These are phyloP conservation scores for Kodamaea lidongshanica DNA, from an alignment of 805 yeast species.

Conservation along the genomic window DNA sequence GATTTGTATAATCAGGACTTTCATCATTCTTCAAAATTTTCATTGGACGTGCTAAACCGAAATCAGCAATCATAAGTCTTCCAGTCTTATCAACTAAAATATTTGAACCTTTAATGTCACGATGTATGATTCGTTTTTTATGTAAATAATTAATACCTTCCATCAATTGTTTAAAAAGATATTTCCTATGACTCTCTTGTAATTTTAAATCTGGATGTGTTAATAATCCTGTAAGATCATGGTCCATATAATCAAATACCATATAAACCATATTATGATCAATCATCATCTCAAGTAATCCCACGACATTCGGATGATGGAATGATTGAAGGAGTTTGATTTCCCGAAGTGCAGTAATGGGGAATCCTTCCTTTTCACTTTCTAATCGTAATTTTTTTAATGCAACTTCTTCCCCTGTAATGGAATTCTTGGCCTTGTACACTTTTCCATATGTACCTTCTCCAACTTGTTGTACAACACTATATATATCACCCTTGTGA, in stretches of 20 bases:
- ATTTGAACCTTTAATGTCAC: constrained; percentile 81
- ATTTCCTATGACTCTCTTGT: constrained; percentile 59
- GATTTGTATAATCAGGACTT: constrained; percentile 79
- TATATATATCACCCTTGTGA: constrained; percentile 43
- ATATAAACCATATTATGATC: constrained; percentile 69
- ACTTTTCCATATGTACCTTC: constrained; percentile 98
- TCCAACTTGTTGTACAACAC: constrained; percentile 85
- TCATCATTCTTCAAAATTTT: constrained; percentile 46
- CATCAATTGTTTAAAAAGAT: constrained; percentile 57
- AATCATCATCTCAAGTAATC: constrained; percentile 84
- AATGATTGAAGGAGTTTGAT: constrained; percentile 78
- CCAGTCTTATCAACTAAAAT: constrained; percentile 61
- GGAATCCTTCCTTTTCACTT: constrained; percentile 88
- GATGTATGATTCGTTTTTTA: constrained; percentile 59
- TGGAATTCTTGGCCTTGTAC: constrained; percentile 70
- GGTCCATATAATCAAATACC: constrained; percentile 91
- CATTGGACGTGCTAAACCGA: constrained; percentile 77
- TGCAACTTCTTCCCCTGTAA: constrained; percentile 74
- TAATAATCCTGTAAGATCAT: constrained; percentile 84
- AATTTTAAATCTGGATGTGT: constrained; percentile 66
- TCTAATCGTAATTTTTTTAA: constrained; percentile 80
- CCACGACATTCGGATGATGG: constrained; percentile 75
- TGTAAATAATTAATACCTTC: constrained; percentile 69
- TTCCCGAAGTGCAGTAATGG: constrained; percentile 92
- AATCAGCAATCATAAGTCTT: constrained; percentile 66